Evolutionary conservation across 306 rosid species (phyloP), one percentile per base, ranked within the genome.

Genomic region (Pterocarpus santalinus): DNA sequence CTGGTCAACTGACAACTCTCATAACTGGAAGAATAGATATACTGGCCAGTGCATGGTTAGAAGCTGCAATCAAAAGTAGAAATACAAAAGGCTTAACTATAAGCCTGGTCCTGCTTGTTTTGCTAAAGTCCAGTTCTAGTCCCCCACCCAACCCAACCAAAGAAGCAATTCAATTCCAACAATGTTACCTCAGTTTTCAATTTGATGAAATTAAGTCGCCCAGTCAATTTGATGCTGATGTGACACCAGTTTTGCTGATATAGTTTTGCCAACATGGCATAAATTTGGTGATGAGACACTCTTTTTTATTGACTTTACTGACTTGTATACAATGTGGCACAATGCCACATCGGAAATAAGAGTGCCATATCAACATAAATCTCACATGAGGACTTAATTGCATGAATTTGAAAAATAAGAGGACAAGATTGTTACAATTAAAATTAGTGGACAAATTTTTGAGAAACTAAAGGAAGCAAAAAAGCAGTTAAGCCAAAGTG

Each of bases 381-480:
- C 52, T 33, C 35, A 81, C 69, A 69, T 7, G 64, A 62, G 49
- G 56, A 61, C 64, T 38, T 33, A 58, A 47, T 56, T 75, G 49
- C 36, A 72, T 57, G n/a, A 67, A 57, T 38, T 17, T 58, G 34
- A 47, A 60, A 81, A 82, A 13, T 66, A 76, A 32, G 22, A 51
- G 34, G 68, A 70, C 43, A 51, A 8, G 8, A 65, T 15, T 63
- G 34, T 15, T 64, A 8, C 33, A 70, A 64, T 53, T 53, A 43
- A 52, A 77, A 77, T 51, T 77, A 63, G 32, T 57, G 46, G 69
- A 17, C 47, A 36, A 35, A 43, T 55, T 70, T 14, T 55, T 12
- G 49, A 64, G 79, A 65, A 71, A 43, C 79, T 33, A 71, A 64
- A 63, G 35, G 44, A 57, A 44, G 38, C 60, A 76, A 62, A 77